Conservation (phyloP, 192 early-diverging fungal genomes). For the Podila minutissima region DNA sequence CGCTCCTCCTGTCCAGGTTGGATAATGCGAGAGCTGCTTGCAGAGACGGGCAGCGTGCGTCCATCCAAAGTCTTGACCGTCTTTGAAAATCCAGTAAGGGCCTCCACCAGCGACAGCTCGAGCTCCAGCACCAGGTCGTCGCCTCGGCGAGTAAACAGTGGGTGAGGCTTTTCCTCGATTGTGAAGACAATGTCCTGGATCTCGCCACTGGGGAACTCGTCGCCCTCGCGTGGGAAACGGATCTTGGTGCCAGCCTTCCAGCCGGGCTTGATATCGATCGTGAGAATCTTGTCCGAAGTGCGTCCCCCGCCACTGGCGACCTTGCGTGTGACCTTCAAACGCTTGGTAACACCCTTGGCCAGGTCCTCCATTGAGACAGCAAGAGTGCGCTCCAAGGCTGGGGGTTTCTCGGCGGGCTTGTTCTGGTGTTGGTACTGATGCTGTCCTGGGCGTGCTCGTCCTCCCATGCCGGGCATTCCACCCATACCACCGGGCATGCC, state of each 20-base stretch:
- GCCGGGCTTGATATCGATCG: slow-evolving; percentile 89
- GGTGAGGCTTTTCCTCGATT: slow-evolving; percentile 91
- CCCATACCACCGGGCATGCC: slow-evolving; percentile 11
- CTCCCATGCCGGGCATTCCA: slow-evolving; percentile 15
- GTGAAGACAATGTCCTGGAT: slow-evolving; percentile 95
- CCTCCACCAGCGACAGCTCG: slow-evolving; percentile 79
- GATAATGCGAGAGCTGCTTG: slow-evolving; percentile 58
- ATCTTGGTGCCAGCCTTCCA: slow-evolving; percentile 99
- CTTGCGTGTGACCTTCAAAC: slow-evolving; percentile 91
- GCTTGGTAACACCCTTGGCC: slow-evolving; percentile 89
- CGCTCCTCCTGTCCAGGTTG: slow-evolving; percentile 79
- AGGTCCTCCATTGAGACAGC: slow-evolving; percentile 92
- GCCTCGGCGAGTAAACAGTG: slow-evolving; percentile 84
- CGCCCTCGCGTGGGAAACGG: slow-evolving; percentile 89
- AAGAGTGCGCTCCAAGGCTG: slow-evolving; percentile 71
- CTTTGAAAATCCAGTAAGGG: slow-evolving; percentile 82
- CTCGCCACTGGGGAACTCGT: slow-evolving; percentile 80
- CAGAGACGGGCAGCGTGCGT: slow-evolving; percentile 73
- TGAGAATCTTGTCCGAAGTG: slow-evolving; percentile 81
- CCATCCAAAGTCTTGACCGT: slow-evolving; percentile 82
- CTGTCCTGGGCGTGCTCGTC: slow-evolving; percentile 33
- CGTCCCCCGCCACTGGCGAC: slow-evolving; percentile 50
- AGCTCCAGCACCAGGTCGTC: slow-evolving; percentile 78
- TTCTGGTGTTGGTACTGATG: background rate
- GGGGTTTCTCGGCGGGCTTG: slow-evolving; percentile 30